Percentiles rank a stretch among this genome's conserved stretches.
These are phyloP conservation scores for Darksidea phi DNA, from an alignment of 495 filamentous ascomycete genomes.

Conservation along the genomic window DNA sequence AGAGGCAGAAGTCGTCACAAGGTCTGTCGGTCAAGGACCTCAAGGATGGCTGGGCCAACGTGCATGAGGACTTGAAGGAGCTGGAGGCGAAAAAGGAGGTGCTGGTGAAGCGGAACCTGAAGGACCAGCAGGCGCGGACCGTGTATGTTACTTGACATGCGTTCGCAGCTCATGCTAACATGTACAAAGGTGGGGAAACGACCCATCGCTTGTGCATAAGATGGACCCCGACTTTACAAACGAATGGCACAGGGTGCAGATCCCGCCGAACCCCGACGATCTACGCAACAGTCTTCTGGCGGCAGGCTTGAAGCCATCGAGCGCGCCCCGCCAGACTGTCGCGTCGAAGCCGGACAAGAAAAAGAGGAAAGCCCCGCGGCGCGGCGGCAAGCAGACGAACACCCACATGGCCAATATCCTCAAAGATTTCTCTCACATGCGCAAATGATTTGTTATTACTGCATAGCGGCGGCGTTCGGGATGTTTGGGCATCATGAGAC, in stretches of 20 bases:
- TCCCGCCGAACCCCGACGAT: conserved; percentile 67
- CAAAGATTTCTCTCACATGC: conserved; percentile 74
- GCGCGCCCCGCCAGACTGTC: conserved; percentile 57
- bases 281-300: conserved; percentile 60
- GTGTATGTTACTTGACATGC: conserved; percentile 44
- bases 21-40: conserved; percentile 82
- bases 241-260: conserved; percentile 77
- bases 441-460: conserved; percentile 40
- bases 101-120: conserved; percentile 84
- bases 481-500: background rate
- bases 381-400: conserved; percentile 84
- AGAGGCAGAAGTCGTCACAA: conserved; percentile 73
- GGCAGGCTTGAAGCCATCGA: conserved; percentile 44
- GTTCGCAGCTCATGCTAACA: background rate
- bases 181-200: conserved; percentile 65
- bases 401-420: conserved; percentile 87
- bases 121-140: conserved; percentile 79
- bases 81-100: conserved; percentile 77
- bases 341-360: conserved; percentile 58
- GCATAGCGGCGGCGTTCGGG: conserved; percentile 29
- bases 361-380: conserved; percentile 64
- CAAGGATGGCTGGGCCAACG: conserved; percentile 90
- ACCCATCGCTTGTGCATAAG: conserved; percentile 68
- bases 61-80: conserved; percentile 69
- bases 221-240: conserved; percentile 79